Percentiles rank a stretch among this genome's conserved stretches.
Conservation (phyloP, 2,329 filamentous ascomycete genomes). For the Neofusicoccum ribis region DNA sequence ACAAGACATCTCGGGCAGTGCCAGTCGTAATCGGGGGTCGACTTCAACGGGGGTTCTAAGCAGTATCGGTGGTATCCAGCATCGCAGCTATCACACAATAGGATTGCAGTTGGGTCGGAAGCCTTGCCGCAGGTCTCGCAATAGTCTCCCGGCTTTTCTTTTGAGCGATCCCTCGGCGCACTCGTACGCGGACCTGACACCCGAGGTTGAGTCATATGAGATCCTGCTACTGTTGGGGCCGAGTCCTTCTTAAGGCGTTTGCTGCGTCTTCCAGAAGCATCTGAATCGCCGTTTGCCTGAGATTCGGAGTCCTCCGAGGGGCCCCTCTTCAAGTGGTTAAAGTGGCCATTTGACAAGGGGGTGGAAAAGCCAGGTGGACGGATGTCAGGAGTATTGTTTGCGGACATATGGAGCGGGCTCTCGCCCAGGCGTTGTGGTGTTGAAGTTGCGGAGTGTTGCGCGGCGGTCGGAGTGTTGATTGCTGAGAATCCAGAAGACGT, state of each 20-base stretch:
- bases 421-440: conserved; percentile 61
- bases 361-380: conserved; percentile 50
- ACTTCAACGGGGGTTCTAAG: conserved; percentile 79
- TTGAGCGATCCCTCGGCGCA: conserved; percentile 48
- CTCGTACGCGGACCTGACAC: conserved; percentile 64
- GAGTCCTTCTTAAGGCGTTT: conserved; percentile 84
- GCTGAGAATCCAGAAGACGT: conserved; percentile 53
- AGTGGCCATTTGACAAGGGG: conserved; percentile 53
- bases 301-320: conserved; percentile 57
- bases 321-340: conserved; percentile 73
- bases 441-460: conserved; percentile 54
- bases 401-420: conserved; percentile 61
- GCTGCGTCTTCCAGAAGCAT: conserved; percentile 66
- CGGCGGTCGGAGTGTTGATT: conserved; percentile 55
- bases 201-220: conserved; percentile 93
- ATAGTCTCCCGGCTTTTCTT: conserved; percentile 59
- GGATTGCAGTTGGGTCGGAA: conserved; percentile 68
- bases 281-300: conserved; percentile 58
- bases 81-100: conserved; percentile 91
- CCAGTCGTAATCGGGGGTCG: conserved; percentile 84
- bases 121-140: conserved; percentile 85
- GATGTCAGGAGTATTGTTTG: conserved; percentile 66
- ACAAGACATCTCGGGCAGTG: conserved; percentile 94
- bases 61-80: conserved; percentile 84
- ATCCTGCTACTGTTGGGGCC: conserved; percentile 84